Evolutionary conservation across 192 early-diverging fungal species (phyloP).

Genomic region (Powellomyces hirtus): DNA sequence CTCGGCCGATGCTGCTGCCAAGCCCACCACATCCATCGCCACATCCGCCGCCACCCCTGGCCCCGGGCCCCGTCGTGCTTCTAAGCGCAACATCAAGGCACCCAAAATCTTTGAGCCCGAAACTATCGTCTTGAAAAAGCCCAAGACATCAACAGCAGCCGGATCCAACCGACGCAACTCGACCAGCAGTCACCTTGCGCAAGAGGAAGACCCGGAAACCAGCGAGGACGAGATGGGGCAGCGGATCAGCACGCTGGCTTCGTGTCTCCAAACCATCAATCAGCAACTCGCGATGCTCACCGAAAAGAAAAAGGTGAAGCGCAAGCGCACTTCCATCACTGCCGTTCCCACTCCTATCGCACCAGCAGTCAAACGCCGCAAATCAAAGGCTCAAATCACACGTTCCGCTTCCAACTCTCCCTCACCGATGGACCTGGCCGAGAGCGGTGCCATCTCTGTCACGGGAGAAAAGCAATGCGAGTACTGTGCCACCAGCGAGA

Average conservation of each 20-base stretch:
- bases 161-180: conserved; percentile 8
- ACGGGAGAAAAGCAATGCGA: conserved; percentile 18
- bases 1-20: neutral
- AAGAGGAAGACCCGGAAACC: neutral
- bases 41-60: neutral
- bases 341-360: neutral
- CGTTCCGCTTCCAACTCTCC: neutral
- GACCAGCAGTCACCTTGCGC: neutral
- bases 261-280: conserved; percentile 17
- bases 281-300: conserved; percentile 24
- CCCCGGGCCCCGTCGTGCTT: conserved; percentile 4
- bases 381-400: neutral
- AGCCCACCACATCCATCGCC: neutral
- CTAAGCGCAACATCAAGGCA: conserved; percentile 19
- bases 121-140: conserved; percentile 1
- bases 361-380: conserved; percentile 7
- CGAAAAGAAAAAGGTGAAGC: conserved; percentile 20
- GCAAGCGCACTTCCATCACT: conserved; percentile 13
- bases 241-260: conserved; percentile 23
- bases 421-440: neutral
- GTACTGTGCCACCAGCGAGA: conserved; percentile 33
- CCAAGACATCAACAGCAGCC: conserved; percentile 2
- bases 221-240: conserved; percentile 10
- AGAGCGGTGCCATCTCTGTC: neutral
- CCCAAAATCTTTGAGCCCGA: conserved; percentile 29